Percentiles rank a stretch among this genome's conserved stretches.
These are phyloP conservation scores for Aurinia saxatilis DNA, from an alignment of 345 rosid genomes.

Conservation along the genomic window DNA sequence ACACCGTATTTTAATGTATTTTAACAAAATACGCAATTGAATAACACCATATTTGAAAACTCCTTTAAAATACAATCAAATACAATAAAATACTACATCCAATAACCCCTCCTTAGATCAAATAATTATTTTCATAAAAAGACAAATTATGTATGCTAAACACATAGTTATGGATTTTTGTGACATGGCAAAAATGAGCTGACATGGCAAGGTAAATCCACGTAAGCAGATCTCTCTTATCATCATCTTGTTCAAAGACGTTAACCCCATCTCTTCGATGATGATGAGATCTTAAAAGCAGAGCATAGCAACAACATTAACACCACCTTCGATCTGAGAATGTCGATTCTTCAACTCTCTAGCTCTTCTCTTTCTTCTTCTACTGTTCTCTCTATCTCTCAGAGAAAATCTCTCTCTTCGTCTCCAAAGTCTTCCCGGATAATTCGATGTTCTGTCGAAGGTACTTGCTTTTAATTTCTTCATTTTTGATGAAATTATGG, in stretches of 20 bases:
- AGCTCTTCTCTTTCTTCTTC: conserved; percentile 39
- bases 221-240: conserved; percentile 32
- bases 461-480: conserved; percentile 25
- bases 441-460: conserved; percentile 60
- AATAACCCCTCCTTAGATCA: too few species aligned
- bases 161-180: too few species aligned
- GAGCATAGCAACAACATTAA: neutral
- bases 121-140: too few species aligned
- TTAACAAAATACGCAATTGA: too few species aligned
- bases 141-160: too few species aligned
- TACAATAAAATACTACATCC: too few species aligned
- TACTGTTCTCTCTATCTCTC: conserved; percentile 35
- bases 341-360: conserved; percentile 26
- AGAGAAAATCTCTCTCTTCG: conserved; percentile 27
- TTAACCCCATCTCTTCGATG: conserved; percentile 19
- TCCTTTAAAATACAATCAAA: too few species aligned
- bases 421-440: conserved; percentile 34
- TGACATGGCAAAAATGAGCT: conserved; percentile 13
- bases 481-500: neutral
- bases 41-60: too few species aligned
- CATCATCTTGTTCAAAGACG: conserved; percentile 15
- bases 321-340: neutral
- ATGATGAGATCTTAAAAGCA: conserved; percentile 19
- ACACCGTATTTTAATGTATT: too few species aligned
- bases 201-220: conserved; percentile 16